A percentile compares a stretch with the other conserved stretches of the same genome.
Conservation (phyloP, 257 asterid genomes). For the Euphrasia confusa region DNA sequence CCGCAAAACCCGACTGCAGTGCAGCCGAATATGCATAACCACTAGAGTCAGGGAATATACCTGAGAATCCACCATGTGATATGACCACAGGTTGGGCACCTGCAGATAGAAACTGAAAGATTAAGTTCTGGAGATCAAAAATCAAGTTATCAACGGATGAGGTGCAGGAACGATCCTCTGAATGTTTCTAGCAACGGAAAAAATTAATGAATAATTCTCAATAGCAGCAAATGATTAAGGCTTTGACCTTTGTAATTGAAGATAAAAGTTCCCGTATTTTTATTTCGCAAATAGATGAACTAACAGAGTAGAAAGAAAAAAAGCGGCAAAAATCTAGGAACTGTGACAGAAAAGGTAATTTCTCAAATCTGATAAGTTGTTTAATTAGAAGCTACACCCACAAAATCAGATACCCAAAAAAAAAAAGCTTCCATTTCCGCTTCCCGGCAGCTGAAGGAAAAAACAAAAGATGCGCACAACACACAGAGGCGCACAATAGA, state of each 20-base stretch:
- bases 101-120: constrained; percentile 26
- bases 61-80: constrained; percentile 91
- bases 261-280: not conserved
- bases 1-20: constrained; percentile 19
- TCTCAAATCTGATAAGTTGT: not conserved
- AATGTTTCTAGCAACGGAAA: too few species aligned
- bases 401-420: not conserved
- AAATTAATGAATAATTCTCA: too few species aligned
- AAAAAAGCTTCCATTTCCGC: not conserved
- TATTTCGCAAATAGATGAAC: not conserved
- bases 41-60: constrained; percentile 73
- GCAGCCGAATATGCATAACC: constrained; percentile 37
- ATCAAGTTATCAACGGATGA: too few species aligned
- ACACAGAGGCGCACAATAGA: not conserved
- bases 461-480: not conserved
- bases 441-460: not conserved
- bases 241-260: too few species aligned
- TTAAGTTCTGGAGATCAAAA: too few species aligned
- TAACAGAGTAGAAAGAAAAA: too few species aligned
- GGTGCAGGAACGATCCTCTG: too few species aligned
- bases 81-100: constrained; percentile 64
- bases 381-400: not conserved
- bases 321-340: not conserved
- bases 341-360: not conserved
- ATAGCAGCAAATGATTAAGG: too few species aligned